phyloP scores from a whole-genome alignment of 345 rosid genomes.

The Erodium maritimum region DNA sequence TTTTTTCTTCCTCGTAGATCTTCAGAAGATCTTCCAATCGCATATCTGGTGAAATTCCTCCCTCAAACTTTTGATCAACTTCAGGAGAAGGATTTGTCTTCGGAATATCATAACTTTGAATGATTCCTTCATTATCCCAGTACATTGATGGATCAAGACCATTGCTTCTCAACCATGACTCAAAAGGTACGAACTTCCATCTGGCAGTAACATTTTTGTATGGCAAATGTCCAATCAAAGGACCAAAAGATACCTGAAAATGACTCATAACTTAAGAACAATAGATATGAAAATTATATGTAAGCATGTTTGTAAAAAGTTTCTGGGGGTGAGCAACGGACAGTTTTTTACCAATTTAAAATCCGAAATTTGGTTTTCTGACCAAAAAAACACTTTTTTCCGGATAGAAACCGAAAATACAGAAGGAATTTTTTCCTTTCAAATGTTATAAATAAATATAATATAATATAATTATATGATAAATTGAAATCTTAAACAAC shows the following conservation, averaged over 20 bases:
- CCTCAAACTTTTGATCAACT: slow-evolving; percentile 15
- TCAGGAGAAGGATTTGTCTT: slow-evolving; percentile 26
- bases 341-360: too few species aligned
- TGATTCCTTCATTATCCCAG: slow-evolving; percentile 56
- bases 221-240: slow-evolving; percentile 77
- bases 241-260: slow-evolving; percentile 73
- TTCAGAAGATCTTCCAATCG: slow-evolving; percentile 72
- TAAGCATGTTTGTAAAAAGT: slow-evolving; percentile 1
- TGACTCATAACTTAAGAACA: slow-evolving; percentile 1
- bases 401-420: too few species aligned
- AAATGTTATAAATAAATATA: too few species aligned
- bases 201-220: slow-evolving; percentile 69
- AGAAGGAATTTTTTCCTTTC: too few species aligned
- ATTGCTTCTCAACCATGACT: slow-evolving; percentile 81
- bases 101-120: slow-evolving; percentile 42
- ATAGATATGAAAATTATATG: slow-evolving; percentile 9
- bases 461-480: too few species aligned
- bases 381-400: too few species aligned
- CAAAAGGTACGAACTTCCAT: slow-evolving; percentile 85
- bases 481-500: too few species aligned
- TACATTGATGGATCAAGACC: slow-evolving; percentile 75
- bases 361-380: too few species aligned
- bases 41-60: slow-evolving; percentile 53
- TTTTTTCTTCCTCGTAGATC: slow-evolving; percentile 74
- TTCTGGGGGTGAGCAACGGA: too few species aligned